Base-by-base conservation (phyloP, 2,329 filamentous ascomycete genomes). In the Penicillium sp. region DNA sequence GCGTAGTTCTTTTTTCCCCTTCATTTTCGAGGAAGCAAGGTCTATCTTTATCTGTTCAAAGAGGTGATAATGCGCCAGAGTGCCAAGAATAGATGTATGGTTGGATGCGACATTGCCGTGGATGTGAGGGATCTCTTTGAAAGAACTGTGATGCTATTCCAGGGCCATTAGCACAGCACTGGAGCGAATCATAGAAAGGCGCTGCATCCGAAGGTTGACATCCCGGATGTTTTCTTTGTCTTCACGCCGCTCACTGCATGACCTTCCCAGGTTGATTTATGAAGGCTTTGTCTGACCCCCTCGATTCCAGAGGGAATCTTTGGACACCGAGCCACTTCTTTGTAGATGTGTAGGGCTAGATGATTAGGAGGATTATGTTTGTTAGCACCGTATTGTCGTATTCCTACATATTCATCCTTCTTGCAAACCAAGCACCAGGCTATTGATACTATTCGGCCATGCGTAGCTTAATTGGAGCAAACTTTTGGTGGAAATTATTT, bases 261-360 rank as follows among this genome's bases (percentile, higher is more conserved):
- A 16, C 23, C 10, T 47, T 36, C 7, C 44, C 11, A 2, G 44
- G 32, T 19, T 27, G 19, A 36, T 18, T 13, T 3, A 13, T 8
- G 32, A 47, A 36, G 23, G 7, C 44, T 47, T 47, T 47, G 44
- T 47, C 44, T 47, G 34, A 26, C 18, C 13, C n/a, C n/a, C n/a
- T n/a, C n/a, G n/a, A n/a, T n/a, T n/a, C n/a, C n/a, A n/a, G n/a
- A n/a, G n/a, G n/a, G n/a, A n/a, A n/a, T n/a, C n/a, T 2, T 27
- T 35, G 14, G 14, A 26, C 2, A 26, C 14, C 10, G 14, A 26
- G 10, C 13, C 14, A 26, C 13, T 35, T 46, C 30, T 35, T 46
- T 46, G 19, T 46, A 16, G 11, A n/a, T n/a, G 9, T 18, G 9
- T 35, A 35, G 19, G 14, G 3, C 7, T 14, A 26, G 14, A 35